Evolutionary conservation across 345 rosid species (phyloP).

Genomic region (Tarenaya hassleriana): DNA sequence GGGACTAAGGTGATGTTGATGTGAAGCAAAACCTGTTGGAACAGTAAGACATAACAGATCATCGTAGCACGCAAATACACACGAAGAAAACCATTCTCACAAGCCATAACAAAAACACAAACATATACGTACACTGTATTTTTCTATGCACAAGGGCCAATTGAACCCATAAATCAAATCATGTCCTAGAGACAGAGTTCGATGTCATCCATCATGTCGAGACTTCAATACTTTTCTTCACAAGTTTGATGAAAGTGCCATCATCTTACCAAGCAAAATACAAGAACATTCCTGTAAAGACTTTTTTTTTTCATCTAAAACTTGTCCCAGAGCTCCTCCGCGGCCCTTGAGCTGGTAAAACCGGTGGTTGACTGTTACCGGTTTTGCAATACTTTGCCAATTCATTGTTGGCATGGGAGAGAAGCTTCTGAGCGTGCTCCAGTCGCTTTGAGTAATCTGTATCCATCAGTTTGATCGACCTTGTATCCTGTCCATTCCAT

Average conservation of each 20-base stretch:
- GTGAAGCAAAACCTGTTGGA: no score
- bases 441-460: slow-evolving; percentile 38
- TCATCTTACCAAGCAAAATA: slow-evolving; percentile 4
- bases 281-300: neutral
- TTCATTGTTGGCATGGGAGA: slow-evolving; percentile 46
- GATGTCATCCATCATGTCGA: no score
- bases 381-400: slow-evolving; percentile 44
- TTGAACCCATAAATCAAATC: no score
- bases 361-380: slow-evolving; percentile 26
- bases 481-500: slow-evolving; percentile 43
- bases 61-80: no score
- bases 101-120: no score
- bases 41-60: no score
- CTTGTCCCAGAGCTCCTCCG: slow-evolving; percentile 33
- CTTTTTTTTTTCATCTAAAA: slow-evolving; percentile 24
- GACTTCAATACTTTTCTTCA: no score
- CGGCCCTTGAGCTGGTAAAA: slow-evolving; percentile 32
- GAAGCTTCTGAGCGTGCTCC: slow-evolving; percentile 47
- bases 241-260: neutral
- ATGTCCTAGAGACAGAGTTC: no score
- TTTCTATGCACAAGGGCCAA: no score
- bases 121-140: no score
- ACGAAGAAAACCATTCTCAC: no score
- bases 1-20: no score
- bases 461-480: slow-evolving; percentile 27